phyloP scores from a whole-genome alignment of 768 basidiomycete species.

The Boletus pseudo-olivaceus region DNA sequence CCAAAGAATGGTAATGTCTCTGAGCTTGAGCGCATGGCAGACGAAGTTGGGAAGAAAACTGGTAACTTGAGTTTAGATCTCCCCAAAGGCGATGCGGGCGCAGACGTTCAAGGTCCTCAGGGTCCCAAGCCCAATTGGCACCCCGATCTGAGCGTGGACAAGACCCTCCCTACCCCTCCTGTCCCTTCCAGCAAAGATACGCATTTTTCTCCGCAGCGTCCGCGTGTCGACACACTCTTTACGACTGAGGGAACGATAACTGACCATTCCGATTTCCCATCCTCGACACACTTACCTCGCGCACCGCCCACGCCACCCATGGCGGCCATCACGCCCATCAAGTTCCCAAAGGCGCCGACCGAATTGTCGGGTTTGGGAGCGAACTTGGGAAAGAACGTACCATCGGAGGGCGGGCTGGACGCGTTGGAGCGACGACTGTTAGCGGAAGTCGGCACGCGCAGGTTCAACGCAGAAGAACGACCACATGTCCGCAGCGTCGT shows the following conservation, averaged over 20 bases:
- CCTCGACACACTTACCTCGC: constrained; percentile 15
- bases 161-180: constrained; percentile 60
- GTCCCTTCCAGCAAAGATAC: constrained; percentile 43
- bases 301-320: constrained; percentile 53
- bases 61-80: constrained; percentile 28
- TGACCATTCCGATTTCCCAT: constrained; percentile 5
- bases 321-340: constrained; percentile 38
- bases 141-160: constrained; percentile 37
- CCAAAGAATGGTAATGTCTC: constrained; percentile 49
- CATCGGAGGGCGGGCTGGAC: constrained; percentile 59
- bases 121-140: constrained; percentile 12
- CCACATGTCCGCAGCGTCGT: constrained; percentile 38
- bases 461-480: constrained; percentile 28
- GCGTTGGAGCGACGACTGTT: constrained; percentile 66
- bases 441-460: constrained; percentile 70
- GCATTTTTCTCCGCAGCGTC: constrained; percentile 12
- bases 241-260: constrained; percentile 7
- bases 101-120: constrained; percentile 19
- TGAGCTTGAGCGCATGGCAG: constrained; percentile 70
- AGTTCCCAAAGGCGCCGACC: constrained; percentile 33
- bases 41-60: constrained; percentile 40
- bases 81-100: constrained; percentile 21
- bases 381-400: constrained; percentile 18
- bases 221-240: constrained; percentile 34
- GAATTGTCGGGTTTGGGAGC: constrained; percentile 25